phyloP scores from a whole-genome alignment of 176 grass and related monocot genomes.

The Calamus simplicifolius region DNA sequence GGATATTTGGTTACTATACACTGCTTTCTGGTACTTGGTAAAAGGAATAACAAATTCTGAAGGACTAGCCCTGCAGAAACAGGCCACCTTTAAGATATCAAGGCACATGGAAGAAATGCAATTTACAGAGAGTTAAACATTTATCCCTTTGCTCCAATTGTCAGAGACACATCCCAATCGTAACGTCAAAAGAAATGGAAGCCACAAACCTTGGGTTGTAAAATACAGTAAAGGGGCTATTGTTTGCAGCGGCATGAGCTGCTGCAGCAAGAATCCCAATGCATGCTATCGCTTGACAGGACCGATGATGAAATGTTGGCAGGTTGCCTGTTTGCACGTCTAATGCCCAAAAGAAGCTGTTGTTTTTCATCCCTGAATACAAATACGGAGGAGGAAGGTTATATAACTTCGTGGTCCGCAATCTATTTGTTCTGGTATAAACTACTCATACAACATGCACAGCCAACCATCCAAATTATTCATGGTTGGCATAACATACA shows the following conservation, averaged over 20 bases:
- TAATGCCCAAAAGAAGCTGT: slow-evolving; percentile 64
- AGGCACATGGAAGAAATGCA: too few relatives aligned
- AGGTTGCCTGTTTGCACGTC: slow-evolving; percentile 61
- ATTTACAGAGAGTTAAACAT: too few relatives aligned
- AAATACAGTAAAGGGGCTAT: slow-evolving; percentile 69
- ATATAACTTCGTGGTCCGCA: too few relatives aligned
- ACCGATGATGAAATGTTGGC: slow-evolving; percentile 69
- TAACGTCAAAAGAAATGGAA: too few relatives aligned
- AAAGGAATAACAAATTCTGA: slow-evolving; percentile 91
- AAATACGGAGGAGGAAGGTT: neutral
- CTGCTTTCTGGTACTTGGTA: slow-evolving; percentile 66
- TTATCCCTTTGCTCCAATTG: too few relatives aligned
- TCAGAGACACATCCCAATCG: too few relatives aligned
- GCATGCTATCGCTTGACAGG: slow-evolving; percentile 77
- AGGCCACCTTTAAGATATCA: too few relatives aligned
- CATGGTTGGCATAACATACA: too few relatives aligned
- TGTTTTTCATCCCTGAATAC: slow-evolving; percentile 54
- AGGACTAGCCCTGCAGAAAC: slow-evolving; percentile 47
- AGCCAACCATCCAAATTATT: too few relatives aligned
- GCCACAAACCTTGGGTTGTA: slow-evolving; percentile 64
- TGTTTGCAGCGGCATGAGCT: slow-evolving; percentile 64
- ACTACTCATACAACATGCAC: too few relatives aligned
- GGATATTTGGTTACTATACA: slow-evolving; percentile 57
- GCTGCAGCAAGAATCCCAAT: slow-evolving; percentile 81
- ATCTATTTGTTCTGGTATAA: too few relatives aligned